Percentiles rank a stretch among this genome's conserved stretches.
Evolutionary conservation across 192 early-diverging fungal species (phyloP).

Genomic region (Coemansia sp.): DNA sequence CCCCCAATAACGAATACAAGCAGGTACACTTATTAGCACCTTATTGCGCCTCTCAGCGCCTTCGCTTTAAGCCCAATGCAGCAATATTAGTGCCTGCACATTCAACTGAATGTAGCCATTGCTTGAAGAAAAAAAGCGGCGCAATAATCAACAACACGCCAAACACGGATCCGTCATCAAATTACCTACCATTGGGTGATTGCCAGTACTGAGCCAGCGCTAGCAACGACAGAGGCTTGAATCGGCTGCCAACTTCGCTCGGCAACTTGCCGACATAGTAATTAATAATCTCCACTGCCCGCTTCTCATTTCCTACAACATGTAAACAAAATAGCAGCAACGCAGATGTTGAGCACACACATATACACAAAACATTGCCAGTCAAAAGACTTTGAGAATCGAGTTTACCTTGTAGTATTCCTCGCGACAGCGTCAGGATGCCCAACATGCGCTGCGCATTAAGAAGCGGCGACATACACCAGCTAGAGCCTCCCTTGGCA

Average conservation of each 20-base stretch:
- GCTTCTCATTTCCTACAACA: slow-evolving; percentile 44
- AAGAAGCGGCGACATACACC: slow-evolving; percentile 53
- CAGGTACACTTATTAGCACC: slow-evolving; percentile 1
- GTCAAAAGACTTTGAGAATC: not conserved
- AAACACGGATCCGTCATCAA: not conserved
- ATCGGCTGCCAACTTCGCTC: slow-evolving; percentile 28
- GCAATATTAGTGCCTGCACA: slow-evolving; percentile 2
- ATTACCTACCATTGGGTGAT: slow-evolving; percentile 37
- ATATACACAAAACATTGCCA: not conserved
- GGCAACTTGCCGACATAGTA: slow-evolving; percentile 51
- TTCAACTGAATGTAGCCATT: not conserved
- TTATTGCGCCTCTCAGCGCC: slow-evolving; percentile 3
- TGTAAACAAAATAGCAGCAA: not conserved
- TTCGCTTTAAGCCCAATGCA: not conserved
- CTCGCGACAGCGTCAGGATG: slow-evolving; percentile 40
- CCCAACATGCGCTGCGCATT: slow-evolving; percentile 56
- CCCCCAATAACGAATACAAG: not conserved
- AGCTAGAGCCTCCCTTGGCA: slow-evolving; percentile 17
- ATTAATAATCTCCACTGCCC: slow-evolving; percentile 55
- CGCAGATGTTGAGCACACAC: not conserved
- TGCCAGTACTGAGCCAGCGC: slow-evolving; percentile 51
- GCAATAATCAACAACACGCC: not conserved
- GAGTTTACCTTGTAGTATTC: slow-evolving; percentile 39
- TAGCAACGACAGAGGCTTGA: slow-evolving; percentile 44
- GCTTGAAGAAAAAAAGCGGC: not conserved